phyloP scores from a whole-genome alignment of 345 rosid genomes.

The Capsella bursapastoris region DNA sequence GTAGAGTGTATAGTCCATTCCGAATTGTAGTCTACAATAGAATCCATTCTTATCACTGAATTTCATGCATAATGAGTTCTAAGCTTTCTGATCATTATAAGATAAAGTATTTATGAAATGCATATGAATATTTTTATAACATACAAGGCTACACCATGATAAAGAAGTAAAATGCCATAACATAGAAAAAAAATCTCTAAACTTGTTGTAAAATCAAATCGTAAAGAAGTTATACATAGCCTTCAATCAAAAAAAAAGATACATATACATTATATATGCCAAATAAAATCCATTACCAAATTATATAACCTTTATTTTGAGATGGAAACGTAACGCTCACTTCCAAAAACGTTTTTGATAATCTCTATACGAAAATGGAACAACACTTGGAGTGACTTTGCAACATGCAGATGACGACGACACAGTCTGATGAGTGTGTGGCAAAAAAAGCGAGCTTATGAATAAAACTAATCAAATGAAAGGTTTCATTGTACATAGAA shows the following conservation, averaged over 20 bases:
- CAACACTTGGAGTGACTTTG: conserved; percentile 22
- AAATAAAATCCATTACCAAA: background rate
- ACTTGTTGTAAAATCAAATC: conserved; percentile 2
- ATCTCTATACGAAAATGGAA: background rate
- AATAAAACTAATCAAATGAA: background rate
- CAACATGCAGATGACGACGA: conserved; percentile 24
- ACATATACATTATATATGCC: background rate
- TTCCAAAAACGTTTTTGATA: conserved; percentile 13
- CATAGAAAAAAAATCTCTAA: background rate
- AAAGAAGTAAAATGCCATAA: too few relatives aligned
- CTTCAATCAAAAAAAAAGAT: background rate
- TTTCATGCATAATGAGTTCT: too few relatives aligned
- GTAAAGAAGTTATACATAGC: background rate
- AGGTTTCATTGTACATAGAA: background rate
- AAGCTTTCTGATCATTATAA: too few relatives aligned
- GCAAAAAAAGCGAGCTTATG: conserved; percentile 21
- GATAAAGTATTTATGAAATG: too few relatives aligned
- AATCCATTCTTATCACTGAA: too few relatives aligned
- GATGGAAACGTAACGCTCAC: conserved; percentile 15
- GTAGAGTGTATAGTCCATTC: too few relatives aligned
- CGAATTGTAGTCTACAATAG: too few relatives aligned
- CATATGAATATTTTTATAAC: too few relatives aligned
- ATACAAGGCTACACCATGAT: too few relatives aligned
- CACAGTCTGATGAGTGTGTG: conserved; percentile 18
- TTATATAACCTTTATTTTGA: background rate